Conservation (phyloP, 2,329 filamentous ascomycete genomes). For the Verticillium albo-atrum region DNA sequence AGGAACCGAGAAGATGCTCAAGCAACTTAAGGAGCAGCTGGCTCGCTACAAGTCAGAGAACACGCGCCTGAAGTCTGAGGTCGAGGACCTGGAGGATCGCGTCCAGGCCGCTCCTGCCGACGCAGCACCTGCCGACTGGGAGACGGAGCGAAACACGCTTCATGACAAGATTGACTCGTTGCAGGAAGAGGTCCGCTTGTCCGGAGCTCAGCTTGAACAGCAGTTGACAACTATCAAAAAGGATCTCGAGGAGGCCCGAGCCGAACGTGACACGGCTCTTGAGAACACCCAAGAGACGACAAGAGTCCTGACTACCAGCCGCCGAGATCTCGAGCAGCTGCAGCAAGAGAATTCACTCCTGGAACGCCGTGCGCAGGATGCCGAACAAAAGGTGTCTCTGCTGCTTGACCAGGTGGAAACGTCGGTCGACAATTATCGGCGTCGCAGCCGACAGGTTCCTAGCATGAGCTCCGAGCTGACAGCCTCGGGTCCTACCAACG, state of each 20-base stretch:
- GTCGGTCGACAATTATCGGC: conserved; percentile 90
- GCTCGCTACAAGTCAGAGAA: conserved; percentile 87
- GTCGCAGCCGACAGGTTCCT: conserved; percentile 59
- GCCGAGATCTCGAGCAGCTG: conserved; percentile 72
- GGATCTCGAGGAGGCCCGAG: conserved; percentile 62
- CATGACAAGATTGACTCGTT: conserved; percentile 64
- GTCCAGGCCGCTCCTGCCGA: conserved; percentile 28
- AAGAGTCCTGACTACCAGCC: conserved; percentile 54
- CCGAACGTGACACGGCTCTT: conserved; percentile 65
- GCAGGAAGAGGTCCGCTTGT: conserved; percentile 63
- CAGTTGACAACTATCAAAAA: conserved; percentile 64
- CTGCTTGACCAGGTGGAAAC: conserved; percentile 92
- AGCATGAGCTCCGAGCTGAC: conserved; percentile 46
- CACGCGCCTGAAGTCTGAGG: conserved; percentile 72
- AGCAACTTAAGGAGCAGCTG: conserved; percentile 98
- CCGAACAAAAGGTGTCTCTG: conserved; percentile 88
- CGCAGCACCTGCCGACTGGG: conserved; percentile 61
- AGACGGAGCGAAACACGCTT: conserved; percentile 65
- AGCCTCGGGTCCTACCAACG: conserved; percentile 25
- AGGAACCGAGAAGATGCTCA: conserved; percentile 98
- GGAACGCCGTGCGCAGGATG: conserved; percentile 80
- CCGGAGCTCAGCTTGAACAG: conserved; percentile 64
- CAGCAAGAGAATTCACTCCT: conserved; percentile 77
- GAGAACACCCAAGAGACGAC: conserved; percentile 48
- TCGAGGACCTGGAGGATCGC: conserved; percentile 62